Evolutionary conservation across 768 basidiomycete species (phyloP).

Genomic region (Trametes maxima): DNA sequence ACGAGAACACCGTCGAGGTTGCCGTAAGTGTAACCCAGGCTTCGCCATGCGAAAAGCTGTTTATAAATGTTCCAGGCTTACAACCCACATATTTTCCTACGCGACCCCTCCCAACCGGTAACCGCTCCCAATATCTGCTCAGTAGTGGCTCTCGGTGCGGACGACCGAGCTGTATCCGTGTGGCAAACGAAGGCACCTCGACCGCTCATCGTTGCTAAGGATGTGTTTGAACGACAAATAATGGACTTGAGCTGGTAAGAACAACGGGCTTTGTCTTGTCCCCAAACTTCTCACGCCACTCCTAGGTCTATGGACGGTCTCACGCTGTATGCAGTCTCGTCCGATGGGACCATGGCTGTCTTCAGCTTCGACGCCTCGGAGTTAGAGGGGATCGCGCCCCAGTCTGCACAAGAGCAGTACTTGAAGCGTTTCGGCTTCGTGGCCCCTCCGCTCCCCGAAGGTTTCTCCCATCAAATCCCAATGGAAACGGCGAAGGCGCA

Average conservation of each 20-base stretch:
- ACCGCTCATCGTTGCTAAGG: slow-evolving; percentile 90
- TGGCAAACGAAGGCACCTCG: slow-evolving; percentile 95
- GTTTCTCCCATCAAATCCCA: slow-evolving; percentile 57
- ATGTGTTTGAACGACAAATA: slow-evolving; percentile 92
- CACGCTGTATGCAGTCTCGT: slow-evolving; percentile 91
- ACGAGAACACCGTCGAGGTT: slow-evolving; percentile 96
- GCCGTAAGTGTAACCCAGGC: slow-evolving; percentile 59
- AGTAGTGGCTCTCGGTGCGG: slow-evolving; percentile 91
- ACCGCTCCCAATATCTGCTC: slow-evolving; percentile 86
- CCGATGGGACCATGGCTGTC: slow-evolving; percentile 91
- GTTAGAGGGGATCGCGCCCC: slow-evolving; percentile 78
- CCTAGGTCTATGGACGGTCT: slow-evolving; percentile 90
- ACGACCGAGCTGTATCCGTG: slow-evolving; percentile 90
- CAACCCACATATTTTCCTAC: slow-evolving; percentile 92
- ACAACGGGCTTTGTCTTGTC: slow-evolving; percentile 4
- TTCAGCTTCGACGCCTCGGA: slow-evolving; percentile 83
- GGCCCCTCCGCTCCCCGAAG: slow-evolving; percentile 66
- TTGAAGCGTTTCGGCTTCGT: slow-evolving; percentile 80
- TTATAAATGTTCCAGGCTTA: slow-evolving; percentile 62
- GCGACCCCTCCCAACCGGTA: slow-evolving; percentile 66
- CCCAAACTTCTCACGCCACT: neutral
- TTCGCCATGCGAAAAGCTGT: neutral
- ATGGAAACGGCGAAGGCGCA: slow-evolving; percentile 3
- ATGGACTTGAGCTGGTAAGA: slow-evolving; percentile 91
- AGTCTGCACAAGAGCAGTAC: slow-evolving; percentile 75